Conservation (phyloP, 495 filamentous ascomycete genomes). For the Aspergillus cristatus region DNA sequence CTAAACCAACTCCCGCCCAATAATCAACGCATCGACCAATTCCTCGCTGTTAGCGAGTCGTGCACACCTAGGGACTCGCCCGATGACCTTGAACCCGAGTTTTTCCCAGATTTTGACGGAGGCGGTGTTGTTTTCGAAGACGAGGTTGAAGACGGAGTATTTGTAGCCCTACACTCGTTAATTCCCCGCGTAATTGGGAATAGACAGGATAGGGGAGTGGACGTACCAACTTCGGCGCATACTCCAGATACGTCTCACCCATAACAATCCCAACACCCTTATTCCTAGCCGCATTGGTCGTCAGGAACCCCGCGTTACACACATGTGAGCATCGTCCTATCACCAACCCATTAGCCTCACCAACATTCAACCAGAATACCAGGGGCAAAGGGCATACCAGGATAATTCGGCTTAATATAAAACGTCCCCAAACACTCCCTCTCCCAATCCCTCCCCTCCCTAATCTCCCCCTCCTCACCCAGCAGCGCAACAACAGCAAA, state of each 20-base stretch:
- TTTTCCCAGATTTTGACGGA: conserved; percentile 94
- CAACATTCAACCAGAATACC: background rate
- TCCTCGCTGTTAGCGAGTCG: conserved; percentile 33
- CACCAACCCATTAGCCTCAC: conserved; percentile 6
- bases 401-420: conserved; percentile 98
- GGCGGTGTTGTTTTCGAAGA: conserved; percentile 94
- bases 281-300: conserved; percentile 74
- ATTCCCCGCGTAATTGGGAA: too few species aligned
- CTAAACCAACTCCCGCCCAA: conserved; percentile 32
- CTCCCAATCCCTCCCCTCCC: conserved; percentile 62
- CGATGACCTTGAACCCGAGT: conserved; percentile 89
- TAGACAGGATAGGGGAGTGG: too few species aligned
- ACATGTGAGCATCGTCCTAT: conserved; percentile 56
- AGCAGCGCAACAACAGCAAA: conserved; percentile 84
- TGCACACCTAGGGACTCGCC: conserved; percentile 52
- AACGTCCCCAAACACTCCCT: conserved; percentile 84
- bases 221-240: conserved; percentile 79
- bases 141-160: conserved; percentile 97
- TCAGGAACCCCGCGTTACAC: conserved; percentile 90
- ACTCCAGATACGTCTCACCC: conserved; percentile 87
- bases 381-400: conserved; percentile 55
- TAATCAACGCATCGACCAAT: conserved; percentile 39
- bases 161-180: conserved; percentile 58
- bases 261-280: conserved; percentile 80
- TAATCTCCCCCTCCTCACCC: conserved; percentile 12